A percentile compares a stretch with the other conserved stretches of the same genome.
phyloP scores from a whole-genome alignment of 2,329 filamentous ascomycete genomes.

The Trichocomaceae sp. region DNA sequence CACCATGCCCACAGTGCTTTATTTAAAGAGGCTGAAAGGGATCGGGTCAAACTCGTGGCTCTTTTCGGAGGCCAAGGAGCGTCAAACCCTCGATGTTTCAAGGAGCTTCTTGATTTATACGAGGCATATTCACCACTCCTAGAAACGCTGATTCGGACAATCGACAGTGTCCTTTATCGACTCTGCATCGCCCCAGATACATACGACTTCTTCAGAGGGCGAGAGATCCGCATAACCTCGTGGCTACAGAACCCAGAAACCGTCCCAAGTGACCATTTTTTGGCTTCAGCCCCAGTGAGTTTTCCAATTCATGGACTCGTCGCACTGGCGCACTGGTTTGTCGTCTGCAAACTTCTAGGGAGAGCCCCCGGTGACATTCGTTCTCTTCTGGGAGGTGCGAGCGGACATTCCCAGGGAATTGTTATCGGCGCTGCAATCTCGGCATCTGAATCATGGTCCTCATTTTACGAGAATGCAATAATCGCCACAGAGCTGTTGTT shows the following conservation, averaged over 20 bases:
- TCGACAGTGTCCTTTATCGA: background rate
- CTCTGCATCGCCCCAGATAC: conserved; percentile 1
- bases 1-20: background rate
- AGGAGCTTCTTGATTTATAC: conserved; percentile 1
- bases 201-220: background rate
- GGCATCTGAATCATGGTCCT: background rate
- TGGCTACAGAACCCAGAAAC: background rate
- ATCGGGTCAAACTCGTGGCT: background rate
- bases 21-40: background rate
- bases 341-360: background rate
- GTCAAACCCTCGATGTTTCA: background rate
- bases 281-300: background rate
- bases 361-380: background rate
- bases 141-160: background rate
- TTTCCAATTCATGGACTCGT: background rate
- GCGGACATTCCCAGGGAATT: background rate
- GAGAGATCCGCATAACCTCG: background rate
- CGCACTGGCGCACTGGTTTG: background rate
- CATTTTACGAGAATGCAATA: background rate
- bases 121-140: background rate
- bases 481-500: background rate
- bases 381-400: background rate
- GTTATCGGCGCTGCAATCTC: background rate
- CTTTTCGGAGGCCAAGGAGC: conserved; percentile 4
- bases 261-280: background rate